phyloP scores from a whole-genome alignment of 306 rosid genomes.

The Aeschynomene evenia region DNA sequence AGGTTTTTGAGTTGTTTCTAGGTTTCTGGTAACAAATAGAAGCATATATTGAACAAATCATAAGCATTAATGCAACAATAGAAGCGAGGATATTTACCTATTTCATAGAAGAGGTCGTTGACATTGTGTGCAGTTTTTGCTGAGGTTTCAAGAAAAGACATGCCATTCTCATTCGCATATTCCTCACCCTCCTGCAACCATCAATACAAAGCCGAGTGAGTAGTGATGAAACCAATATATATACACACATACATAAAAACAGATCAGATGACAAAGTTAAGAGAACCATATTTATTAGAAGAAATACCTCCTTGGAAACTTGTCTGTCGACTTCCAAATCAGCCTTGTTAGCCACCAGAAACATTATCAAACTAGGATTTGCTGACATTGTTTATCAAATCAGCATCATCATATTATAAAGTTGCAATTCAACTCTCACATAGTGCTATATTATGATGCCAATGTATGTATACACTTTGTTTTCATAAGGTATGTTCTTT shows the following conservation, averaged over 20 bases:
- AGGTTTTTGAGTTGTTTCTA: neutral
- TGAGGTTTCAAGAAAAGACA: conserved; percentile 80
- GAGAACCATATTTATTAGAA: neutral
- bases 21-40: neutral
- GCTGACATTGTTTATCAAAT: conserved; percentile 43
- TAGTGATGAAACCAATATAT: too few relatives aligned
- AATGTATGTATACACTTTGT: neutral
- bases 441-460: neutral
- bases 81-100: conserved; percentile 50
- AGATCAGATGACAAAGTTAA: neutral
- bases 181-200: conserved; percentile 70
- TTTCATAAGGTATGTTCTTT: neutral
- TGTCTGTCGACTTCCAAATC: conserved; percentile 64
- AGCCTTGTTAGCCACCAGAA: conserved; percentile 83
- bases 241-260: too few relatives aligned
- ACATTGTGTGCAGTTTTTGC: conserved; percentile 88
- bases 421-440: neutral
- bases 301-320: conserved; percentile 61
- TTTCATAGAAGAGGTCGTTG: conserved; percentile 85
- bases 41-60: neutral
- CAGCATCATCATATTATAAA: conserved; percentile 4
- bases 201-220: too few relatives aligned
- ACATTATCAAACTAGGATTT: conserved; percentile 66
- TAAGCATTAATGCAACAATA: neutral
- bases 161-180: conserved; percentile 72